These are phyloP conservation scores for Colletotrichum sp. DNA, from an alignment of 2,329 filamentous ascomycete genomes.

Conservation along the genomic window DNA sequence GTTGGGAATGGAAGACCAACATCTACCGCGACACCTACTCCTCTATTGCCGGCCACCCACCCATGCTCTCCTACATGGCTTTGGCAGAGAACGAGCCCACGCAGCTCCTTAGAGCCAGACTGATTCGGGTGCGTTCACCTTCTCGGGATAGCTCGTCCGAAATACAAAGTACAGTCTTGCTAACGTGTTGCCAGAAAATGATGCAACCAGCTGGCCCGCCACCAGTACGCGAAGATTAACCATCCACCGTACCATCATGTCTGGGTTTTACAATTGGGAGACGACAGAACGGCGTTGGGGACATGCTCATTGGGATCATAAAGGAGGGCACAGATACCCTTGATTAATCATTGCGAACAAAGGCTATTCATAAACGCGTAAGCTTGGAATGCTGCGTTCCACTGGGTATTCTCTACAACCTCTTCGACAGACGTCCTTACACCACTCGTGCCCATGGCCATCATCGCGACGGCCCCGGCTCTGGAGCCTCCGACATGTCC, in stretches of 20 bases:
- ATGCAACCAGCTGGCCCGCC: constrained; percentile 65
- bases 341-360: constrained; percentile 55
- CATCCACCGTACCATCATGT: neutral
- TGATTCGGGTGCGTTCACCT: constrained; percentile 72
- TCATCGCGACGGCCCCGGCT: constrained; percentile 19
- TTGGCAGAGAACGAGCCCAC: constrained; percentile 86
- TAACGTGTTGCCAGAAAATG: constrained; percentile 61
- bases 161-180: neutral
- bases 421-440: neutral
- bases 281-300: constrained; percentile 2
- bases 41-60: constrained; percentile 87
- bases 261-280: neutral
- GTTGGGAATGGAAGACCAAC: constrained; percentile 97
- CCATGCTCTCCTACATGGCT: constrained; percentile 85
- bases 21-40: constrained; percentile 93
- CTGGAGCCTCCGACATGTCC: constrained; percentile 10
- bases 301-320: neutral
- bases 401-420: neutral
- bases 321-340: constrained; percentile 14
- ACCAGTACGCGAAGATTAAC: constrained; percentile 55
- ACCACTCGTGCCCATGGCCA: constrained; percentile 24
- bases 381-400: neutral
- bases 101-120: constrained; percentile 77
- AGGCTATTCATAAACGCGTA: neutral
- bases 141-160: neutral